A percentile compares a stretch with the other conserved stretches of the same genome.
Evolutionary conservation across 148 eudicot genomes (phyloP).

Genomic region (Heliosperma pusillum): DNA sequence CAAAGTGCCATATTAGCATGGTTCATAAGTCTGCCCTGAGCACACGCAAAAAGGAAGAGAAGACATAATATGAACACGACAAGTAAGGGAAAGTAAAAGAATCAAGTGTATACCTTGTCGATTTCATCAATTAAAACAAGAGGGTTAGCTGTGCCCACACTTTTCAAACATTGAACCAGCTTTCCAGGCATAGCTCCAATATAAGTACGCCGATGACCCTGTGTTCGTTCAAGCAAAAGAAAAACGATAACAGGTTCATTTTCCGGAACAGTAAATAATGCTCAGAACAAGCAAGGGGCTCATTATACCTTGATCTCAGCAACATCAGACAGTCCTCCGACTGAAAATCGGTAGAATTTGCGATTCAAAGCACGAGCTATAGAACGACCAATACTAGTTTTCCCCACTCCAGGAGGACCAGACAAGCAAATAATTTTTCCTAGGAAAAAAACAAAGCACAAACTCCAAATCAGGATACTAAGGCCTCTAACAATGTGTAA

Average conservation of each 20-base stretch:
- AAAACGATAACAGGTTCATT: neutral
- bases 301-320: slow-evolving; percentile 88
- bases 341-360: slow-evolving; percentile 92
- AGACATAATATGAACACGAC: neutral
- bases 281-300: neutral
- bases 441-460: slow-evolving; percentile 21
- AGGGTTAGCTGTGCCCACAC: slow-evolving; percentile 93
- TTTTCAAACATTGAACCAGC: slow-evolving; percentile 94
- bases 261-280: neutral
- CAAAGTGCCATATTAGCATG: neutral
- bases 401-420: slow-evolving; percentile 99
- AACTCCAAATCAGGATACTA: neutral
- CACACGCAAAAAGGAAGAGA: neutral
- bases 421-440: slow-evolving; percentile 93
- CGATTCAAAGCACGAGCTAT: slow-evolving; percentile 98
- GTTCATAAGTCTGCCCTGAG: neutral
- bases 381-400: slow-evolving; percentile 98
- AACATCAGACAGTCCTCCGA: slow-evolving; percentile 98
- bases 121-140: slow-evolving; percentile 98
- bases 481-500: neutral
- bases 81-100: neutral
- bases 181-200: slow-evolving; percentile 99
- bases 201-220: slow-evolving; percentile 99
- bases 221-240: slow-evolving; percentile 22
- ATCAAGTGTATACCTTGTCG: slow-evolving; percentile 65